Evolutionary conservation across 441 rosid species (phyloP), one percentile per base, ranked within the genome.

Genomic region (Pelargonium fulgidum): DNA sequence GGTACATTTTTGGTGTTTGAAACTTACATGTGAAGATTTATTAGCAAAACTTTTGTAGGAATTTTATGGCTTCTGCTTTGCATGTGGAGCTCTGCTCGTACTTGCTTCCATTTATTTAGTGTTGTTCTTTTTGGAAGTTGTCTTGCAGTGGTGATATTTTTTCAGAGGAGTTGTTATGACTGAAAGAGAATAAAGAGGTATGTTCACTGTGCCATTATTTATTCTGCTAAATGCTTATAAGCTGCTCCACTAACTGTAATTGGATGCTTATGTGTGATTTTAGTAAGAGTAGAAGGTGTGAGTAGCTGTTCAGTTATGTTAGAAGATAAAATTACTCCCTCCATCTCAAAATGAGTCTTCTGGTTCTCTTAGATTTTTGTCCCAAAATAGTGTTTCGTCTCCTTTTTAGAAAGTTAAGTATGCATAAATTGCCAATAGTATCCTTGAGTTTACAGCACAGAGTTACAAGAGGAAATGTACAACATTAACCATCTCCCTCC

Each of bases 211-310:
- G 17, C 58, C 20, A 52, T 14, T 52, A 52, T 14, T 52, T 47
- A 47, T 47, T 47, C 42, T 39, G 42, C 42, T 39, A 39, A 39
- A 39, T 39, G 42, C 42, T 39, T 39, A 39, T 39, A 39, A n/a
- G 54, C n/a, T 47, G 14, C 14, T 47, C 14, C 54, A 12, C 54
- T 10, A 47, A 47, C 14, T 47, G 54, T n/a, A 47, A 47, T 47
- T 29, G 47, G 48, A 24, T 26, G 72, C 47, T 48, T 54, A 48
- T 67, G 62, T 50, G 70, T 41, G 26, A 45, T 26, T 4, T 17
- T 12, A 65, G 52, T 12, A 69, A 12, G 42, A 39, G 7, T 39
- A 39, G 41, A 36, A 36, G 42, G 42, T 39, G 42, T 39, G 42
- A 39, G 42, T 39, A 39, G 42, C 42, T 39, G 42, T 39, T 5